Percentiles rank a stretch among this genome's conserved stretches.
Conservation (phyloP, 495 filamentous ascomycete genomes). For the Neurospora sp. region DNA sequence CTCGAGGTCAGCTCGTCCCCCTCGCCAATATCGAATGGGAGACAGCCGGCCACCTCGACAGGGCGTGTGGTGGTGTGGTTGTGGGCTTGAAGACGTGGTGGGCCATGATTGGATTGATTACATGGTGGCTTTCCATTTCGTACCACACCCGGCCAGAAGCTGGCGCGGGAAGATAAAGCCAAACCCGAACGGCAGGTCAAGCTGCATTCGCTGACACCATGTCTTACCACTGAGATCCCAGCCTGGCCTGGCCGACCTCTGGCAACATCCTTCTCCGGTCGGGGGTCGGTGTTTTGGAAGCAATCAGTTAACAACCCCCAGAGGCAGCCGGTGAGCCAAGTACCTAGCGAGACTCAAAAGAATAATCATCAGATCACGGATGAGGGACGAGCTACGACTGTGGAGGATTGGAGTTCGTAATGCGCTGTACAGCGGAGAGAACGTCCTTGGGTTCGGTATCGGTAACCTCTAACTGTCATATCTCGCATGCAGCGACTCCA, state of each 20-base stretch:
- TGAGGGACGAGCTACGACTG: neutral
- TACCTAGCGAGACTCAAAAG: neutral
- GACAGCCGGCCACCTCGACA: constrained; percentile 17
- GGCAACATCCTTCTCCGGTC: neutral
- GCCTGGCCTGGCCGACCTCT: neutral
- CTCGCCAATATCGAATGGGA: constrained; percentile 12
- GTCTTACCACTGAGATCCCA: constrained; percentile 10
- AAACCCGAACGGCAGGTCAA: constrained; percentile 21
- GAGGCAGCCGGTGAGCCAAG: neutral
- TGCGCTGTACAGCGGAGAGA: neutral
- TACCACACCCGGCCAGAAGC: constrained; percentile 23
- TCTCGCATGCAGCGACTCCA: neutral
- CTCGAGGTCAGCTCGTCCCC: constrained; percentile 13
- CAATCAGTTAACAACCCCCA: neutral
- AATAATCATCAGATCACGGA: neutral
- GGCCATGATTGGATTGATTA: constrained; percentile 26
- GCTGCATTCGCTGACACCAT: constrained; percentile 10
- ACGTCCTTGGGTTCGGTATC: neutral
- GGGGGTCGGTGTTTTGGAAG: neutral
- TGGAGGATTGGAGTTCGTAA: neutral
- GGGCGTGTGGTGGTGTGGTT: constrained; percentile 16
- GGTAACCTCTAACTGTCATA: neutral
- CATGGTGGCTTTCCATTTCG: constrained; percentile 11
- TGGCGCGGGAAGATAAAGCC: constrained; percentile 29
- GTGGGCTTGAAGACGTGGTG: constrained; percentile 32